Conservation (phyloP, 176 grass and related monocot genomes). For the Lolium perenne region DNA sequence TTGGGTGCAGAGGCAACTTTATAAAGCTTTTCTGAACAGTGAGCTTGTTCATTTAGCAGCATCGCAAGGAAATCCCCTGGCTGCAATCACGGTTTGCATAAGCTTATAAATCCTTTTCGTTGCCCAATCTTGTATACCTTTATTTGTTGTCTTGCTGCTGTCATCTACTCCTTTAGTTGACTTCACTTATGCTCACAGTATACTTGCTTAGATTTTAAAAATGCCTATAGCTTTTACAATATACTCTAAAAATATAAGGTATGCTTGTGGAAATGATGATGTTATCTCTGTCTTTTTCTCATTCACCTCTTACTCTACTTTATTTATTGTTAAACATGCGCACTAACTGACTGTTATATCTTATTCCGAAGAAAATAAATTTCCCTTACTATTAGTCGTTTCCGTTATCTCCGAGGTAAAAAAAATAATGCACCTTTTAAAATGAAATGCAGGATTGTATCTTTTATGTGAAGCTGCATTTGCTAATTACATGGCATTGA, state of each 20-base stretch:
- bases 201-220: background rate
- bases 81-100: constrained; percentile 74
- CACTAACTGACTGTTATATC: background rate
- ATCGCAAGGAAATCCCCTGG: constrained; percentile 62
- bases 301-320: background rate
- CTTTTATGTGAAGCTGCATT: background rate
- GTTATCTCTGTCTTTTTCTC: background rate
- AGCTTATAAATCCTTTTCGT: constrained; percentile 31
- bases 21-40: constrained; percentile 94
- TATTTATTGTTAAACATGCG: background rate
- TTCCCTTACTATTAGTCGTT: background rate
- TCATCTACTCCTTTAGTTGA: background rate
- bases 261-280: background rate
- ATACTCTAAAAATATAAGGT: background rate
- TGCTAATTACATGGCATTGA: background rate
- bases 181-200: background rate
- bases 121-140: constrained; percentile 22
- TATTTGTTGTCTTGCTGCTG: constrained; percentile 15
- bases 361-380: background rate
- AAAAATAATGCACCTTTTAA: background rate
- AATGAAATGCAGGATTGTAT: background rate
- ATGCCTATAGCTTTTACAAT: background rate
- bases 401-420: background rate
- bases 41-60: constrained; percentile 68
- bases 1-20: constrained; percentile 78